Base-by-base conservation (phyloP, 176 grass and related monocot genomes). In the Ensete glaucum region DNA sequence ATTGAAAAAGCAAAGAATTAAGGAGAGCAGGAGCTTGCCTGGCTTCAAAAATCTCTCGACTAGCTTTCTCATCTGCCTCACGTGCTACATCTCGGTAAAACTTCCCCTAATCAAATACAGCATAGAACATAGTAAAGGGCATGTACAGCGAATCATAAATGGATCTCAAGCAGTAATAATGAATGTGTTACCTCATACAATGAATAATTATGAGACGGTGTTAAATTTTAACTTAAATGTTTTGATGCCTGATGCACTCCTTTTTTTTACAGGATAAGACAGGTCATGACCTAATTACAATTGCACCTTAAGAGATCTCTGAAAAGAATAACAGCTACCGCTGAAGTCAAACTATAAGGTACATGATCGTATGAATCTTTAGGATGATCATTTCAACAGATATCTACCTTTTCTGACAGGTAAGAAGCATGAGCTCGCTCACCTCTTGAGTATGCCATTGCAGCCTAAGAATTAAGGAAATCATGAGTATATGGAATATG, bases 361-460 rank as follows among this genome's bases (percentile, higher is more conserved):
- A 6, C 34, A 43, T 43, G 34, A 4, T 43, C 4, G 34, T 43
- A 34, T 34, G 10, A n/a, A 9, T 17, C 25, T 9, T 67, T 14
- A 67, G 48, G 29, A 34, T 16, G 8, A 52, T 52, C 26, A 71
- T 50, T 54, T 73, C 11, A 53, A 73, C 12, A 25, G 50, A 69
- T 24, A 73, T 26, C 48, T 25, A 99, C 95, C 95, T 94, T 87
- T 59, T 91, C 90, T 73, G 95, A 88, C 73, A 99, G 86, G 73
- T 73, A 82, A 16, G 84, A 82, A 27, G 95, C 95, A 91, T 89
- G 84, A 82, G 86, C 83, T 43, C 80, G 87, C 23, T 93, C 83
- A 80, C 95, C 95, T 74, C 73, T 99, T 24, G 90, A 89, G 81
- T 94, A 99, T 69, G 86, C 95, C 16, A 77, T 1, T 34, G 88